A percentile compares a stretch with the other conserved stretches of the same genome.
Conservation (phyloP, 257 asterid genomes). For the Capsicum pubescens region DNA sequence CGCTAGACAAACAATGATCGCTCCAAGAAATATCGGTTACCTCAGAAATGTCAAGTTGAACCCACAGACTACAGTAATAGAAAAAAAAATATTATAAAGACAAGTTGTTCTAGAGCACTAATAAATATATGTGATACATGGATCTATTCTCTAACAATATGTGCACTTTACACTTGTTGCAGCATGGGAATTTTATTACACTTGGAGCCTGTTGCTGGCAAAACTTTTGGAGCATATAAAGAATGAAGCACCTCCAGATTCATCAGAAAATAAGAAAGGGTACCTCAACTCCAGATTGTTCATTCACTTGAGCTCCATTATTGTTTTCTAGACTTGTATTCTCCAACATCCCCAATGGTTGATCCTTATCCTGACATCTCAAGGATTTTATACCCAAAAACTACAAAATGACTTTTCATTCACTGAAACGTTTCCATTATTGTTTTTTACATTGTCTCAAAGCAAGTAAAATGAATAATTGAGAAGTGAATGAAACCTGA, state of each 20-base stretch:
- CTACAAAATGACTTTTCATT: conserved; percentile 22
- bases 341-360: conserved; percentile 38
- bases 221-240: neutral
- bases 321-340: conserved; percentile 42
- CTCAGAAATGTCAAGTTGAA: no score
- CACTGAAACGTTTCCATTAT: neutral
- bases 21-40: no score
- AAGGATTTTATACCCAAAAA: conserved; percentile 29
- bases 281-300: conserved; percentile 62
- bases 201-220: neutral
- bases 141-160: no score
- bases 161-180: no score
- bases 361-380: conserved; percentile 53
- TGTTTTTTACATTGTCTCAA: neutral
- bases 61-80: no score
- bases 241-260: conserved; percentile 3
- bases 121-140: no score
- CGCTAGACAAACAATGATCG: no score
- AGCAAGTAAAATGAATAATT: neutral
- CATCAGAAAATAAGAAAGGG: neutral
- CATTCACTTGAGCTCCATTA: conserved; percentile 39
- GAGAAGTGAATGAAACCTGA: conserved; percentile 24
- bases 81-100: no score
- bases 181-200: neutral
- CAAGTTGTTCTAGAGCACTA: no score